phyloP scores from a whole-genome alignment of 345 rosid species.

The Limnanthes douglasii region DNA sequence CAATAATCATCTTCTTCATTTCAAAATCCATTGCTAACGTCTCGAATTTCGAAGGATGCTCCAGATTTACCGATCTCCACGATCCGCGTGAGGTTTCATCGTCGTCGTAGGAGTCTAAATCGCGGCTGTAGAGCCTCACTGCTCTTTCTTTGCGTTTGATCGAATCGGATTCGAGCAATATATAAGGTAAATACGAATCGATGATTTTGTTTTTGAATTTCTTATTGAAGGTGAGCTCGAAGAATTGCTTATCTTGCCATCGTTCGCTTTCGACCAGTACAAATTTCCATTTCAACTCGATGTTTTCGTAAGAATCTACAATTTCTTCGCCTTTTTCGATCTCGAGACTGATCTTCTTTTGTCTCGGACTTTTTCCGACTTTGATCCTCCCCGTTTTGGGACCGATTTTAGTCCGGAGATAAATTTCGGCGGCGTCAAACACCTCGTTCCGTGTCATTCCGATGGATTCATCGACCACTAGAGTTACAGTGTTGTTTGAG shows the following conservation, averaged over 20 bases:
- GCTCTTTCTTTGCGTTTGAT: slow-evolving; percentile 20
- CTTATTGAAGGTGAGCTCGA: slow-evolving; percentile 26
- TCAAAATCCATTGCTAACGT: slow-evolving; percentile 27
- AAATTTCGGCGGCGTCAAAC: slow-evolving; percentile 29
- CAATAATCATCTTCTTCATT: slow-evolving; percentile 20
- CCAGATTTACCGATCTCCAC: slow-evolving; percentile 33
- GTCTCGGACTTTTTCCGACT: slow-evolving; percentile 19
- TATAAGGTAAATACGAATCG: slow-evolving; percentile 15
- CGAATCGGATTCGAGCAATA: slow-evolving; percentile 12
- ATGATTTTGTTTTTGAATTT: slow-evolving; percentile 16
- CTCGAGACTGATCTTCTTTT: slow-evolving; percentile 14
- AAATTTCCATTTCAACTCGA: slow-evolving; percentile 17
- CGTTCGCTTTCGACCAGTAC: slow-evolving; percentile 10
- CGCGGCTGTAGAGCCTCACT: slow-evolving; percentile 24
- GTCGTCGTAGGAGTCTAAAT: slow-evolving; percentile 7
- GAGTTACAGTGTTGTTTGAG: slow-evolving; percentile 8
- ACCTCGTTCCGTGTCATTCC: slow-evolving; percentile 21
- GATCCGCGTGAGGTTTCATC: slow-evolving; percentile 8
- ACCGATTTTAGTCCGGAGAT: slow-evolving; percentile 27
- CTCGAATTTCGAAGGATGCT: slow-evolving; percentile 39
- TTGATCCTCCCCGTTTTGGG: slow-evolving; percentile 20
- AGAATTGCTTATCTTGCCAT: slow-evolving; percentile 9
- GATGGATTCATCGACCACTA: slow-evolving; percentile 19
- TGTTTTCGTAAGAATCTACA: slow-evolving; percentile 12
- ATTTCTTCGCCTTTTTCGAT: slow-evolving; percentile 26